Evolutionary conservation across 2,329 filamentous ascomycete species (phyloP).

Genomic region (Epicoccum nigrum): DNA sequence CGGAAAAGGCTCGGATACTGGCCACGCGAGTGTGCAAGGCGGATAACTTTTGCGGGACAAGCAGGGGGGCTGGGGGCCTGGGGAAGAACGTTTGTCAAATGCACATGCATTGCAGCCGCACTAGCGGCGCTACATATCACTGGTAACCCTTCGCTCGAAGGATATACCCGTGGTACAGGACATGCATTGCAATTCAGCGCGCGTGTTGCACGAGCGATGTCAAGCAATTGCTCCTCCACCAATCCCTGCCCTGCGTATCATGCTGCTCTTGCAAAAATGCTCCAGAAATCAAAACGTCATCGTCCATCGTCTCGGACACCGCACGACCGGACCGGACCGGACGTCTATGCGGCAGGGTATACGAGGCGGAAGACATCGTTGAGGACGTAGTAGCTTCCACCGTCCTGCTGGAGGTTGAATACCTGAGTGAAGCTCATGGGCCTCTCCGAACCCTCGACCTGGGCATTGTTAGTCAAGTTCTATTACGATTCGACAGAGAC

Average conservation of each 20-base stretch:
- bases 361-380: constrained; percentile 96
- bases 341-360: constrained; percentile 58
- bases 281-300: constrained; percentile 18
- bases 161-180: neutral
- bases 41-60: constrained; percentile 9
- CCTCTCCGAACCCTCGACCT: constrained; percentile 82
- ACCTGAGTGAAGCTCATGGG: constrained; percentile 91
- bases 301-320: constrained; percentile 11
- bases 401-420: constrained; percentile 83
- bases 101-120: constrained; percentile 17
- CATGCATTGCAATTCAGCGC: constrained; percentile 7
- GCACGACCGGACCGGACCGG: constrained; percentile 2
- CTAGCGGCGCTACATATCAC: constrained; percentile 13
- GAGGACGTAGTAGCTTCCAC: constrained; percentile 76
- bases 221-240: constrained; percentile 15
- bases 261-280: constrained; percentile 23
- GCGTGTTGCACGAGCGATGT: neutral
- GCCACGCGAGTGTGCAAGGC: neutral
- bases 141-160: neutral
- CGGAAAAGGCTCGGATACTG: constrained; percentile 22
- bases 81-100: constrained; percentile 9
- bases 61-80: constrained; percentile 6
- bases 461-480: constrained; percentile 19
- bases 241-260: constrained; percentile 4
- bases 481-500: constrained; percentile 33